Evolutionary conservation across 1,284 basidiomycete genomes (phyloP).

Genomic region (Ceratorhiza oryzae-sativae): DNA sequence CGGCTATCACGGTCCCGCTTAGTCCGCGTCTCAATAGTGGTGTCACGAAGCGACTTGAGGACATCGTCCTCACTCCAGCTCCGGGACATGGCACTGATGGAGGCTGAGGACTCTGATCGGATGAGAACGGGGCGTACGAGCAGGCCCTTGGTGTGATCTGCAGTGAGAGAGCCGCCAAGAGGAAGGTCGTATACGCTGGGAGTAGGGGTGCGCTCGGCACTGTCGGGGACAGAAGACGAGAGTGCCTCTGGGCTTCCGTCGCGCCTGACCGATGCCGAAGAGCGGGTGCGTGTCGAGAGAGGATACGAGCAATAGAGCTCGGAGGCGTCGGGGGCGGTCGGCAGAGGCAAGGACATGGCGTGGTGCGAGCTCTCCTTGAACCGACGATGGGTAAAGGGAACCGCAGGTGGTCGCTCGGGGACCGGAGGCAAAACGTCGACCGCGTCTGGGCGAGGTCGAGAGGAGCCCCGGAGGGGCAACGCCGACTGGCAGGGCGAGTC

Average conservation of each 20-base stretch:
- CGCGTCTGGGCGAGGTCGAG: background rate
- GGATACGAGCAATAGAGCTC: conserved; percentile 31
- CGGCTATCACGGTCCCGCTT: conserved; percentile 18
- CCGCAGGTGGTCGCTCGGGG: conserved; percentile 27
- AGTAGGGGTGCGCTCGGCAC: conserved; percentile 26
- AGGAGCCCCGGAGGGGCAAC: background rate
- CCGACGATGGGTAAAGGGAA: conserved; percentile 36
- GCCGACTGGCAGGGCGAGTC: conserved; percentile 33
- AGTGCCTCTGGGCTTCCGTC: conserved; percentile 17
- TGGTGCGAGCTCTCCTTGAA: conserved; percentile 39
- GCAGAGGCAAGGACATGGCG: conserved; percentile 27
- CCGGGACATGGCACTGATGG: background rate
- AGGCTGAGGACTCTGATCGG: conserved; percentile 20
- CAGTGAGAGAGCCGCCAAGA: conserved; percentile 11
- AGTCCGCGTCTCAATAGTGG: conserved; percentile 6
- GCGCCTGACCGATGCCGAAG: conserved; percentile 14
- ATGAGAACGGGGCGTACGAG: conserved; percentile 32
- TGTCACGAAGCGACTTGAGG: conserved; percentile 23
- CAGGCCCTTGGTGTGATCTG: conserved; percentile 31
- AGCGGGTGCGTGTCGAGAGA: conserved; percentile 28
- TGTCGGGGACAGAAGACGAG: conserved; percentile 22
- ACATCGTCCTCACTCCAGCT: conserved; percentile 31
- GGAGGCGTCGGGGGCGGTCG: conserved; percentile 34
- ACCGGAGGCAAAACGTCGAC: conserved; percentile 25
- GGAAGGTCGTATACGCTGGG: conserved; percentile 35